Evolutionary conservation across 2,329 filamentous ascomycete species (phyloP), one percentile per base, ranked within the genome.

Genomic region (Diaporthe vexans): DNA sequence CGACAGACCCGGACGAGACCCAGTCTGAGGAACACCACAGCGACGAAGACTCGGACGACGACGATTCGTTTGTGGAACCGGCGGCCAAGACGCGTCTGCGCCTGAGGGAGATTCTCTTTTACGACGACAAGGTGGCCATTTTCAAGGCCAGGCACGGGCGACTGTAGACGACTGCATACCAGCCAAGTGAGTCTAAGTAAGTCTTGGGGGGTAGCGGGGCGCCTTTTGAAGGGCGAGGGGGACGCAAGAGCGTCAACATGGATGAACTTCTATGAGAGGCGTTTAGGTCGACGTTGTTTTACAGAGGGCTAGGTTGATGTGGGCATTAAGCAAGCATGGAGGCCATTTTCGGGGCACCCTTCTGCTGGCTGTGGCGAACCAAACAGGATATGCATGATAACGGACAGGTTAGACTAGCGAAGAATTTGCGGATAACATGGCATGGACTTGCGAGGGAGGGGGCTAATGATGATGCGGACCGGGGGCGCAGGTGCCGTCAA

Each of bases 121-220:
- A 95, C 79, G 94, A 96, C 81, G 94, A 96, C 81, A 94, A 94
- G 82, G 91, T 95, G 71, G 91, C 93, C 37, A 92, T 96, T 74
- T 96, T 96, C 84, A 94, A 93, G 81, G 93, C 93, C 43, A 89
- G 94, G 75, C 92, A 94, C 82, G 91, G 89, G 24, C 82, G 81
- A 78, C 79, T 88, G 73, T 88, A 79, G 46, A 37, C 17, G n/a
- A 21, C 26, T 29, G 37, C 8, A 21, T 13, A 29, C 26, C 26
- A 21, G 9, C 13, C 11, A 21, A 21, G n/a, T 15, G 59, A 35
- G n/a, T 61, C 46, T 15, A 40, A 13, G 37, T 13, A n/a, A 65
- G 19, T 29, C 19, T 8, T n/a, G 21, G 2, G 26, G 43, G 9
- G 59, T 26, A 17, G 4, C 9, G 40, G 26, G 19, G 59, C 17